A percentile compares a stretch with the other conserved stretches of the same genome.
These are phyloP conservation scores for Vachellia collinsii DNA, from an alignment of 306 rosid genomes.

Conservation along the genomic window DNA sequence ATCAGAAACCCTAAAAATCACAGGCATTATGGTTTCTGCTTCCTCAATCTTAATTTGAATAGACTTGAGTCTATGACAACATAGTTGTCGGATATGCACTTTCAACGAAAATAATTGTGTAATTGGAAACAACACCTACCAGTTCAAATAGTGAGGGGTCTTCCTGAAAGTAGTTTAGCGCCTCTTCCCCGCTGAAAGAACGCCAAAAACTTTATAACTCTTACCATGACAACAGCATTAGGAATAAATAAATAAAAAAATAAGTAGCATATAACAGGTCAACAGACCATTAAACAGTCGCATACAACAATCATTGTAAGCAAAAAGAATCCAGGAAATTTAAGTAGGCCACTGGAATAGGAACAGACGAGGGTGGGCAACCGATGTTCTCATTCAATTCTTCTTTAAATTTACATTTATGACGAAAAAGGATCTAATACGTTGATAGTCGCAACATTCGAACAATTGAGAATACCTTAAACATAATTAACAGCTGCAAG, in stretches of 20 bases:
- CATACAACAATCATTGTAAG: neutral
- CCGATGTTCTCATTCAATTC: neutral
- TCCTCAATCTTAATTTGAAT: neutral
- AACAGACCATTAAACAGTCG: neutral
- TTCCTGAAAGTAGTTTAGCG: slow-evolving; percentile 78
- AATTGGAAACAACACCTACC: slow-evolving; percentile 49
- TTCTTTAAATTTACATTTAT: neutral
- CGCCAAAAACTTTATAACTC: slow-evolving; percentile 4
- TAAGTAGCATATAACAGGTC: neutral
- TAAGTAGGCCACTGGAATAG: neutral
- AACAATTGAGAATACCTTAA: neutral
- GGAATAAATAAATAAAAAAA: neutral
- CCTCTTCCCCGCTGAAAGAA: slow-evolving; percentile 79
- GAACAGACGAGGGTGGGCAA: neutral
- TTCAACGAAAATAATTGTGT: neutral
- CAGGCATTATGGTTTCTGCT: neutral
- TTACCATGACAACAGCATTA: slow-evolving; percentile 10
- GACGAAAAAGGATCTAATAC: neutral
- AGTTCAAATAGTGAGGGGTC: slow-evolving; percentile 70
- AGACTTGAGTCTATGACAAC: neutral
- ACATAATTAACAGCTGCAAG: neutral
- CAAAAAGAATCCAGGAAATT: neutral
- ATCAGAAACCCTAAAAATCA: neutral
- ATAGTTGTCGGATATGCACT: neutral
- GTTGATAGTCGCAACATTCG: neutral